These are phyloP conservation scores for Arabis hirsuta DNA, from an alignment of 345 rosid species.

Conservation along the genomic window DNA sequence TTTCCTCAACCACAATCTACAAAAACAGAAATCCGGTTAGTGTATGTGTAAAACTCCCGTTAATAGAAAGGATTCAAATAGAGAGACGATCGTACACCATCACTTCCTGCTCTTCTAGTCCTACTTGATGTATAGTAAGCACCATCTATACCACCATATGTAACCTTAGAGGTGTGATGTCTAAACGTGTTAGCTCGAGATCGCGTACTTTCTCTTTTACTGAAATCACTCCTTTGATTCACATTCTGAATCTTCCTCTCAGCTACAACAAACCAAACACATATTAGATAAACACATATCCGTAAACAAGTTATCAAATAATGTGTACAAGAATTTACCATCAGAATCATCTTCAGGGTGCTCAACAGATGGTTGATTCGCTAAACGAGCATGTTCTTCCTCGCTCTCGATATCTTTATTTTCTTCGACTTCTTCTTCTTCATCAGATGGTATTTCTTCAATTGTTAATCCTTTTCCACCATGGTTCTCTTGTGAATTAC, in stretches of 20 bases:
- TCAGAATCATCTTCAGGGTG: slow-evolving; percentile 66
- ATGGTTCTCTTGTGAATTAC: slow-evolving; percentile 20
- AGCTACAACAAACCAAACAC: slow-evolving; percentile 34
- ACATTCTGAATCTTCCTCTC: slow-evolving; percentile 49
- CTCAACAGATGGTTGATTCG: slow-evolving; percentile 61
- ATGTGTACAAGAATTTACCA: slow-evolving; percentile 44
- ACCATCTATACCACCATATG: slow-evolving; percentile 85
- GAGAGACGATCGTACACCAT: slow-evolving; percentile 63
- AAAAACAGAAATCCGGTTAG: slow-evolving; percentile 12
- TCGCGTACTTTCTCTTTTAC: slow-evolving; percentile 38
- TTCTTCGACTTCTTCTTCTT: slow-evolving; percentile 44
- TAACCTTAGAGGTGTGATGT: slow-evolving; percentile 60
- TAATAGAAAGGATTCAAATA: not conserved
- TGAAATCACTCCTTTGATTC: slow-evolving; percentile 39
- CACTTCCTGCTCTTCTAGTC: slow-evolving; percentile 61
- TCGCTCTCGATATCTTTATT: slow-evolving; percentile 22
- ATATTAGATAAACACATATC: not conserved
- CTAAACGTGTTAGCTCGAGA: slow-evolving; percentile 46
- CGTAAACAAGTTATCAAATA: not conserved
- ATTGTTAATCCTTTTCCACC: slow-evolving; percentile 53
- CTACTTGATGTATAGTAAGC: slow-evolving; percentile 72
- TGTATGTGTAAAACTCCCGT: not conserved
- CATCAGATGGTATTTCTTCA: slow-evolving; percentile 69
- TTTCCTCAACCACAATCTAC: slow-evolving; percentile 79
- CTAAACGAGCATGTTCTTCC: slow-evolving; percentile 33